Evolutionary conservation across 23 red algal genomes (phyloP).

Genomic region (Gracilariopsis chorda): DNA sequence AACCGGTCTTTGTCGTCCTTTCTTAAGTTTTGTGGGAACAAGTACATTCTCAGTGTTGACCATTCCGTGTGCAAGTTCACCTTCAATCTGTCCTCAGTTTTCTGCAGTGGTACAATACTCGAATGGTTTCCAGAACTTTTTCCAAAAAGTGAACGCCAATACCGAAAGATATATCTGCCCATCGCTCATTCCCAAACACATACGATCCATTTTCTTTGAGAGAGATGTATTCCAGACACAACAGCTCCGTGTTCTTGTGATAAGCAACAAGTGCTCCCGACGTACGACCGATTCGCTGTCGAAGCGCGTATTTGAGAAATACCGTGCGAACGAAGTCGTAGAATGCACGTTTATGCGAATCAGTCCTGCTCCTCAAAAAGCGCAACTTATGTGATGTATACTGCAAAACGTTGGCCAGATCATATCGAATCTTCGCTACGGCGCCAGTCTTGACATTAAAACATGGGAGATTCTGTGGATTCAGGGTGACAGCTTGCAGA

Average conservation of each 20-base stretch:
- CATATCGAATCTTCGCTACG: slow-evolving; percentile 75
- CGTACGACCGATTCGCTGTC: slow-evolving; percentile 86
- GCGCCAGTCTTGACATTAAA: slow-evolving; percentile 93
- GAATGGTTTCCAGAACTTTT: background rate
- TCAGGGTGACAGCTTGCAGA: too few species aligned
- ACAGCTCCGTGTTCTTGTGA: slow-evolving; percentile 75
- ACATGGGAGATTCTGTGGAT: too few species aligned
- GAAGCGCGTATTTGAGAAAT: slow-evolving; percentile 93
- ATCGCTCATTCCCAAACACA: slow-evolving; percentile 73
- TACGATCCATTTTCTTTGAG: slow-evolving; percentile 83
- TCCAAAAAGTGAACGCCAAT: background rate
- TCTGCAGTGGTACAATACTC: background rate
- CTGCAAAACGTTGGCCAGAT: slow-evolving; percentile 53
- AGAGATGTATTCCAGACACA: slow-evolving; percentile 79
- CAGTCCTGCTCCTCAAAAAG: slow-evolving; percentile 37
- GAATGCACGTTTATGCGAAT: slow-evolving; percentile 87
- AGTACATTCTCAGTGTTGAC: slow-evolving; percentile 17
- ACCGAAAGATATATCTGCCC: slow-evolving; percentile 50
- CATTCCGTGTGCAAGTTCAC: slow-evolving; percentile 26
- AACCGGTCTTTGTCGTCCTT: background rate
- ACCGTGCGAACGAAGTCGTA: slow-evolving; percentile 89
- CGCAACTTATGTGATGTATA: background rate
- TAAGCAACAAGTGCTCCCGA: slow-evolving; percentile 83
- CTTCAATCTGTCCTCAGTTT: background rate
- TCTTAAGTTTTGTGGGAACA: slow-evolving; percentile 1